These are phyloP conservation scores for Noccaea bulbosa DNA, from an alignment of 345 rosid species.

Conservation along the genomic window DNA sequence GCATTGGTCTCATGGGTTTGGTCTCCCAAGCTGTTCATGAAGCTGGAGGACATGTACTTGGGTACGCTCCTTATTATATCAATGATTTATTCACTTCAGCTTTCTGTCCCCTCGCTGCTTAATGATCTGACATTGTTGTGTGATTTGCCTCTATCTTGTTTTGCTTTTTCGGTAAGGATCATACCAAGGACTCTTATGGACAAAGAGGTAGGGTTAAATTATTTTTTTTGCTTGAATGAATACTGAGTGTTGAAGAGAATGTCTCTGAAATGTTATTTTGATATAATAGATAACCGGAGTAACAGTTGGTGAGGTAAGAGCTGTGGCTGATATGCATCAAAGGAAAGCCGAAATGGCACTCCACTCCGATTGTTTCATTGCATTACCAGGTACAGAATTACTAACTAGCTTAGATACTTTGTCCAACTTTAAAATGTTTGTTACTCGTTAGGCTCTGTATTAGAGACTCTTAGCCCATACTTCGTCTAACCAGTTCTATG, in stretches of 20 bases:
- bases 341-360: constrained; percentile 97
- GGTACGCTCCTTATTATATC: constrained; percentile 48
- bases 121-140: constrained; percentile 15
- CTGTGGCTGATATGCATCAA: constrained; percentile 97
- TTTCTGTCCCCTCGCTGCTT: neutral
- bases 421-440: neutral
- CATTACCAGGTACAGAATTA: constrained; percentile 75
- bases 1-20: constrained; percentile 93
- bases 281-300: constrained; percentile 67
- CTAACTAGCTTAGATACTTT: constrained; percentile 8
- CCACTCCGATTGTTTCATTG: constrained; percentile 94
- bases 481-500: too few relatives aligned
- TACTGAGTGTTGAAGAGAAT: constrained; percentile 1
- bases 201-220: constrained; percentile 63
- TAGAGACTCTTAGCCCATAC: too few relatives aligned
- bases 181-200: constrained; percentile 88
- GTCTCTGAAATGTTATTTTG: constrained; percentile 22
- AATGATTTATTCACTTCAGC: constrained; percentile 6
- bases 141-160: constrained; percentile 22
- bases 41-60: constrained; percentile 89
- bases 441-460: neutral
- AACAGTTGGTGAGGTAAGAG: constrained; percentile 81
- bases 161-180: constrained; percentile 53
- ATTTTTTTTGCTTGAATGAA: neutral
- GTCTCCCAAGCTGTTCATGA: constrained; percentile 80